These are phyloP conservation scores for Plasmodium cynomolgi DNA, from an alignment of 169 alveolate species.

Conservation along the genomic window DNA sequence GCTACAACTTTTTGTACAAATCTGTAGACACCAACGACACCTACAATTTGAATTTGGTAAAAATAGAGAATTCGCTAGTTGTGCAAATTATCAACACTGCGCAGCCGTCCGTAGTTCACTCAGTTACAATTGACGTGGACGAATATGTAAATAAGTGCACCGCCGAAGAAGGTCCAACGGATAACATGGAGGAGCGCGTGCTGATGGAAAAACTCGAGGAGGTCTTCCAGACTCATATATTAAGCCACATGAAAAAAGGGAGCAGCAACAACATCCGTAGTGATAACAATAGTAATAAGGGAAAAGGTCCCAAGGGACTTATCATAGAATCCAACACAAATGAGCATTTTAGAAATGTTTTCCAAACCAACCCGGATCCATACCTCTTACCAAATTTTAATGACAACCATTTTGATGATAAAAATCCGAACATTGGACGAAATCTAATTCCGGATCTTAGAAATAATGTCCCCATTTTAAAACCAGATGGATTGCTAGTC, in stretches of 20 bases:
- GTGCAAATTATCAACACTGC: constrained; percentile 48
- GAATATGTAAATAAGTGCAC: constrained; percentile 29
- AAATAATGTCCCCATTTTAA: constrained; percentile 23
- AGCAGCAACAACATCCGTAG: background rate
- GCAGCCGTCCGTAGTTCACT: constrained; percentile 19
- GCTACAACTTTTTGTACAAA: constrained; percentile 44
- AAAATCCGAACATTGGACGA: constrained; percentile 19
- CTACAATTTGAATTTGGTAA: constrained; percentile 54
- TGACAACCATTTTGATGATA: constrained; percentile 62
- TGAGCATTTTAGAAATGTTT: background rate
- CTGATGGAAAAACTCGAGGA: constrained; percentile 14
- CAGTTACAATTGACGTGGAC: constrained; percentile 40
- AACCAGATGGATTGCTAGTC: constrained; percentile 85
- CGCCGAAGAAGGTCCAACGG: background rate
- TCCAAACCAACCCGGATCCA: background rate
- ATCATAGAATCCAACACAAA: constrained; percentile 10
- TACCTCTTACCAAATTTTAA: constrained; percentile 18
- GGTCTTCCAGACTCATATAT: constrained; percentile 38
- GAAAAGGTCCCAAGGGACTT: background rate
- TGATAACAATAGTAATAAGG: background rate
- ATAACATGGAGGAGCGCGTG: background rate
- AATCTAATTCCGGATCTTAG: constrained; percentile 11
- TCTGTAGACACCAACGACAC: constrained; percentile 9
- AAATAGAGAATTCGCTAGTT: constrained; percentile 56
- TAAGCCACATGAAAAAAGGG: constrained; percentile 16